Evolutionary conservation across 2,329 filamentous ascomycete genomes (phyloP).

Genomic region (Trichoderma koningii): DNA sequence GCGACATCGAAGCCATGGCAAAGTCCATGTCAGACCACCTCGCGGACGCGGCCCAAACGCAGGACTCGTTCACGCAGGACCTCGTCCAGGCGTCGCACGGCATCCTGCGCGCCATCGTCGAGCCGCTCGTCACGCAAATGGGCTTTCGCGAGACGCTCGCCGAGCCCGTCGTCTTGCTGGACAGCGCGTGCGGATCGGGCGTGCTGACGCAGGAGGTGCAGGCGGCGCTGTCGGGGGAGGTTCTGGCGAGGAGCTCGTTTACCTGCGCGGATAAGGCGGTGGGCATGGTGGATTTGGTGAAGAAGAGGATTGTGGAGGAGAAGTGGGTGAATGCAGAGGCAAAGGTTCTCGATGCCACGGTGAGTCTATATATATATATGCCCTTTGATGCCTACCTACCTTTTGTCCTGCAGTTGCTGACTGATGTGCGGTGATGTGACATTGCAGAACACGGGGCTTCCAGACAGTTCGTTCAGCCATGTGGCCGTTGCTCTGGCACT

Average conservation of each 20-base stretch:
- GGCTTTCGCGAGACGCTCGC: constrained; percentile 30
- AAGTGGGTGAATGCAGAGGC: constrained; percentile 51
- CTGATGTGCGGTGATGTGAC: background rate
- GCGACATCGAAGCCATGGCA: constrained; percentile 13
- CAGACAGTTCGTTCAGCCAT: constrained; percentile 46
- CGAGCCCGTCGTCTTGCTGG: constrained; percentile 47
- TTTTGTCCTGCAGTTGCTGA: no score
- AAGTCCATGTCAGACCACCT: constrained; percentile 26
- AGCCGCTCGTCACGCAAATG: constrained; percentile 35
- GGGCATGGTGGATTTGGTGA: constrained; percentile 45
- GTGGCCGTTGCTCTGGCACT: constrained; percentile 51
- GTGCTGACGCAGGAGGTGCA: constrained; percentile 51
- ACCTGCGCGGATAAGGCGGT: constrained; percentile 53
- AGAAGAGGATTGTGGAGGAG: constrained; percentile 43
- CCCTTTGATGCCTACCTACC: no score
- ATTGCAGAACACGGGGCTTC: constrained; percentile 45
- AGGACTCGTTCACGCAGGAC: constrained; percentile 17
- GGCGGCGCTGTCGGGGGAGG: constrained; percentile 40
- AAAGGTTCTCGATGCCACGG: constrained; percentile 50
- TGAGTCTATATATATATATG: constrained; percentile 33
- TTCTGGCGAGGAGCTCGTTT: constrained; percentile 48
- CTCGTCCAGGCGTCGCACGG: constrained; percentile 27
- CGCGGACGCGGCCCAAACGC: constrained; percentile 11
- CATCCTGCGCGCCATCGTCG: constrained; percentile 30
- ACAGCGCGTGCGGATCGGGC: constrained; percentile 57